Evolutionary conservation across 2,329 filamentous ascomycete species (phyloP).

Genomic region (Xylaria sp.): DNA sequence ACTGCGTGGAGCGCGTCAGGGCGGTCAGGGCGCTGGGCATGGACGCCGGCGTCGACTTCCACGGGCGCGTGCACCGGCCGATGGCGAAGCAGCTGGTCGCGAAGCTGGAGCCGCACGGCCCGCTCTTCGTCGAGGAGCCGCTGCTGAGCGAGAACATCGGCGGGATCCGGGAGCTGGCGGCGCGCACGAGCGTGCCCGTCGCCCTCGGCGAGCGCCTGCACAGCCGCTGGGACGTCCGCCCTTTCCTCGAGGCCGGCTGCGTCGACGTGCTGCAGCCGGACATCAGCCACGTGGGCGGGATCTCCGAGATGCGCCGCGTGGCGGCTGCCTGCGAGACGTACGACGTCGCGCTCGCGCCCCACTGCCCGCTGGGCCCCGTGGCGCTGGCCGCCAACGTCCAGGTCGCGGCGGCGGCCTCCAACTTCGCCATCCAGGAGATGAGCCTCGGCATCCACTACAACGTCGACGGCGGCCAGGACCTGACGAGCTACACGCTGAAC

Average conservation of each 20-base stretch:
- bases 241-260: slow-evolving; percentile 68
- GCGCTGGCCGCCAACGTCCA: slow-evolving; percentile 73
- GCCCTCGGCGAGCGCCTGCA: slow-evolving; percentile 74
- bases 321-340: slow-evolving; percentile 73
- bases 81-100: slow-evolving; percentile 78
- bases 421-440: slow-evolving; percentile 79
- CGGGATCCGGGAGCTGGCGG: slow-evolving; percentile 61
- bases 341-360: slow-evolving; percentile 72
- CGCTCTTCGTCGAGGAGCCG: slow-evolving; percentile 78
- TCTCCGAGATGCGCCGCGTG: slow-evolving; percentile 71
- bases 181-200: slow-evolving; percentile 62
- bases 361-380: slow-evolving; percentile 74
- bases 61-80: slow-evolving; percentile 75
- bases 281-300: slow-evolving; percentile 71
- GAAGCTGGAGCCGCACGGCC: slow-evolving; percentile 66
- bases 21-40: slow-evolving; percentile 70
- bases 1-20: slow-evolving; percentile 68
- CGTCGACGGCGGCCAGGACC: slow-evolving; percentile 63
- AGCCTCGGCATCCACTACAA: slow-evolving; percentile 81
- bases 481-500: slow-evolving; percentile 68
- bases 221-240: slow-evolving; percentile 73
- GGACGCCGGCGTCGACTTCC: slow-evolving; percentile 76
- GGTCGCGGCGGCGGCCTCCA: slow-evolving; percentile 61
- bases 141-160: slow-evolving; percentile 69
- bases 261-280: slow-evolving; percentile 77